These are phyloP conservation scores for Flaveria robusta DNA, from an alignment of 129 eudicot species.

Conservation along the genomic window DNA sequence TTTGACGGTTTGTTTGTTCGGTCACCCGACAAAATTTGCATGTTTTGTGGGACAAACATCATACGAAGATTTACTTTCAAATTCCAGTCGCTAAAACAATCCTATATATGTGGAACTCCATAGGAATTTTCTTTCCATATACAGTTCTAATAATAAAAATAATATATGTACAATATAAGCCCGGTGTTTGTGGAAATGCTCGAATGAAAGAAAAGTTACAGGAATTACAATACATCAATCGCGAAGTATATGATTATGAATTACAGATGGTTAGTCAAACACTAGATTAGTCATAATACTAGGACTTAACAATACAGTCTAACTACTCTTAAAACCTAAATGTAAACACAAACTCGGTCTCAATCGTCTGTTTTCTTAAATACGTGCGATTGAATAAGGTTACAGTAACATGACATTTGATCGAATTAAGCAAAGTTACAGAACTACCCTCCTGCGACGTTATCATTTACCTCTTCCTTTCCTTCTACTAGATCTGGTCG, in stretches of 20 bases:
- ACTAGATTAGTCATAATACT: slow-evolving; percentile 28
- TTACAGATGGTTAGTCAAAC: slow-evolving; percentile 37
- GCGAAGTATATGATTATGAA: slow-evolving; percentile 21
- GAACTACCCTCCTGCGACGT: neutral
- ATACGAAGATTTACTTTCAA: neutral
- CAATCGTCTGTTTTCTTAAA: slow-evolving; percentile 14
- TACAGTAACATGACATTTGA: slow-evolving; percentile 6
- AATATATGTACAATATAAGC: neutral
- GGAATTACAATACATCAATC: slow-evolving; percentile 21
- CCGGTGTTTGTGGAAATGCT: neutral
- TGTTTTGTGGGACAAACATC: slow-evolving; percentile 7
- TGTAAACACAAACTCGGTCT: slow-evolving; percentile 23
- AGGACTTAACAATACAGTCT: slow-evolving; percentile 11
- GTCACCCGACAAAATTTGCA: neutral
- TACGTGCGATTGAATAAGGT: slow-evolving; percentile 28
- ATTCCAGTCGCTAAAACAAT: neutral
- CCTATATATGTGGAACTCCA: neutral
- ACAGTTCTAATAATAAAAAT: neutral
- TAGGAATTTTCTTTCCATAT: too few relatives aligned
- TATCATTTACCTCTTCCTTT: slow-evolving; percentile 31
- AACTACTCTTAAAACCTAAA: slow-evolving; percentile 29
- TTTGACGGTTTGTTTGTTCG: slow-evolving; percentile 14
- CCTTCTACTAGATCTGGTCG: slow-evolving; percentile 21
- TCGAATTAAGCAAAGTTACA: slow-evolving; percentile 15
- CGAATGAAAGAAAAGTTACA: neutral